Evolutionary conservation across 257 asterid genomes (phyloP).

Genomic region (Galeopsis tetrahit): DNA sequence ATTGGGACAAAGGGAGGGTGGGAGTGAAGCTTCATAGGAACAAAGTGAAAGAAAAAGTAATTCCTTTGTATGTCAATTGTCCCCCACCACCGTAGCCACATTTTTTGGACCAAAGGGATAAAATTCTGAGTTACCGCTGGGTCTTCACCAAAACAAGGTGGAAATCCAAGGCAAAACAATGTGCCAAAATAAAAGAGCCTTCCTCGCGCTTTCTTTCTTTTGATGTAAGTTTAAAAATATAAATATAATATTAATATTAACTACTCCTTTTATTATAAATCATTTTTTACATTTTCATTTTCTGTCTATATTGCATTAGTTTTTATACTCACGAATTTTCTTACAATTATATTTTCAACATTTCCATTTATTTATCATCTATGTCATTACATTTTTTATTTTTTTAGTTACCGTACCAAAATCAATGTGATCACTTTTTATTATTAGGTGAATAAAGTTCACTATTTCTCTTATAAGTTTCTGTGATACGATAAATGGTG

Average conservation of each 20-base stretch:
- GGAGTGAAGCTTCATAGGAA: slow-evolving; percentile 36
- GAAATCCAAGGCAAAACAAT: slow-evolving; percentile 28
- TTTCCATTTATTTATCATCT: too few species aligned
- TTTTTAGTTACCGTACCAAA: too few species aligned
- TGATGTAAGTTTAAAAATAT: background rate
- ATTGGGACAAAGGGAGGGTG: slow-evolving; percentile 15
- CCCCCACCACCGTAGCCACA: slow-evolving; percentile 28
- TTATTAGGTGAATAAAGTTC: background rate
- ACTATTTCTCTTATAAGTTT: background rate
- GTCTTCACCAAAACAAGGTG: slow-evolving; percentile 23
- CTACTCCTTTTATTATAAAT: too few species aligned
- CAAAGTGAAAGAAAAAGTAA: slow-evolving; percentile 32
- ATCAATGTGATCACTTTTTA: too few species aligned
- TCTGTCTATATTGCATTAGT: too few species aligned
- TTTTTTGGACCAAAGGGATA: slow-evolving; percentile 27
- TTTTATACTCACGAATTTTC: too few species aligned
- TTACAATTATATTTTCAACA: too few species aligned
- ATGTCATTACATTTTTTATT: too few species aligned
- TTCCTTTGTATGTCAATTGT: slow-evolving; percentile 24
- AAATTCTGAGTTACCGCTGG: slow-evolving; percentile 1
- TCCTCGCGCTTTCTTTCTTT: background rate
- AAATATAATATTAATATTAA: background rate
- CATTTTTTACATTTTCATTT: too few species aligned
- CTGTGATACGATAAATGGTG: background rate
- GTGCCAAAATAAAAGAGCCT: slow-evolving; percentile 27